These are phyloP conservation scores for Rhizopus stolonifer DNA, from an alignment of 371 early-diverging fungal species.

Conservation along the genomic window DNA sequence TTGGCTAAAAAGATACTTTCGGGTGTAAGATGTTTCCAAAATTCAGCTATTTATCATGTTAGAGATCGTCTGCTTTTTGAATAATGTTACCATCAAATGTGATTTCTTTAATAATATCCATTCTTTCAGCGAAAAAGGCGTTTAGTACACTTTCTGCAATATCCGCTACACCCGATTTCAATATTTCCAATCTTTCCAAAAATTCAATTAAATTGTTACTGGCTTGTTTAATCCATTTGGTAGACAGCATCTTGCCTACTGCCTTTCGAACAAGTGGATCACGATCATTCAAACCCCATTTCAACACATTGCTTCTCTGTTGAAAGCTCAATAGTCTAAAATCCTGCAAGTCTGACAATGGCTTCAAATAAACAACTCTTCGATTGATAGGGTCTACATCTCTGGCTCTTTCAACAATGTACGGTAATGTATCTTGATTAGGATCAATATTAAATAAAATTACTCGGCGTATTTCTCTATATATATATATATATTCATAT, in stretches of 20 bases:
- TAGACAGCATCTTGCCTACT: conserved; percentile 70
- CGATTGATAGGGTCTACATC: conserved; percentile 75
- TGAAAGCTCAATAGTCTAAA: conserved; percentile 68
- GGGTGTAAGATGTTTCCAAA: conserved; percentile 76
- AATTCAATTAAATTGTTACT: conserved; percentile 78
- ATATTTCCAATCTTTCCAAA: conserved; percentile 79
- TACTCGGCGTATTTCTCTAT: conserved; percentile 81
- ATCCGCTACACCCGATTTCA: conserved; percentile 66
- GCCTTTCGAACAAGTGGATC: conserved; percentile 74
- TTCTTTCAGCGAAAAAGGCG: conserved; percentile 64
- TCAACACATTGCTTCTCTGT: conserved; percentile 69
- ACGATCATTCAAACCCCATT: conserved; percentile 76
- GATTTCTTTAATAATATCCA: conserved; percentile 64
- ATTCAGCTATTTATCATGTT: conserved; percentile 59
- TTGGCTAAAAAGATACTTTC: conserved; percentile 80
- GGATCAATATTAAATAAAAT: conserved; percentile 77
- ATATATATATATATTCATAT: neutral
- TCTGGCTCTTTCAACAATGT: conserved; percentile 71
- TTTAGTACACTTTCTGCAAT: conserved; percentile 69
- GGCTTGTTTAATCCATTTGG: conserved; percentile 76
- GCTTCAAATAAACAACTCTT: conserved; percentile 64
- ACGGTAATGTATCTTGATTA: conserved; percentile 61
- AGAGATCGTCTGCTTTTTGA: too few species aligned
- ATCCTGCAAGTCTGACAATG: conserved; percentile 66
- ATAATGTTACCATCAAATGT: conserved; percentile 50